Evolutionary conservation across 768 basidiomycete genomes (phyloP).

Genomic region (Leccinellum albellum): DNA sequence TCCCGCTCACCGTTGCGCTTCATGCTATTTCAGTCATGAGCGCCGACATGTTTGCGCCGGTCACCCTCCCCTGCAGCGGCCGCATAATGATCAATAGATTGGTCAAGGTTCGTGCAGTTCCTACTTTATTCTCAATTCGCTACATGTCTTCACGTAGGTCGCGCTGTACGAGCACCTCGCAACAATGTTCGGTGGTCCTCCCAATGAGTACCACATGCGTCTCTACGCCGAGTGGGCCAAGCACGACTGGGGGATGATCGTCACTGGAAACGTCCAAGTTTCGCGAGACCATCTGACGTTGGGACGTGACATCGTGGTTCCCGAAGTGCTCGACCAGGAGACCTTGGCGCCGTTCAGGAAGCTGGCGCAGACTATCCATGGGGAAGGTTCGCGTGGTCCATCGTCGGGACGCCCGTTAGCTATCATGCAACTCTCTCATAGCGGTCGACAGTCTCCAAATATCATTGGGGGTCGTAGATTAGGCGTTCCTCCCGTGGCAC

Average conservation of each 20-base stretch:
- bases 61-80: slow-evolving; percentile 33
- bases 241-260: slow-evolving; percentile 81
- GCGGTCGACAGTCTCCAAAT: slow-evolving; percentile 78
- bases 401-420: slow-evolving; percentile 36
- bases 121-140: not conserved
- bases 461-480: slow-evolving; percentile 64
- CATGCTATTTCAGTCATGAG: slow-evolving; percentile 7
- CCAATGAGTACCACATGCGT: slow-evolving; percentile 56
- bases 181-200: slow-evolving; percentile 60
- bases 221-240: slow-evolving; percentile 76
- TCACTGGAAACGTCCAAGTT: slow-evolving; percentile 85
- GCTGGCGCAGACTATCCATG: slow-evolving; percentile 52
- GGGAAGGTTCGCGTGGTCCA: slow-evolving; percentile 11
- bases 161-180: slow-evolving; percentile 87
- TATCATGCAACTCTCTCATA: slow-evolving; percentile 82
- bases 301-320: slow-evolving; percentile 69
- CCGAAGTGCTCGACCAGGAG: slow-evolving; percentile 39
- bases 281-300: slow-evolving; percentile 57
- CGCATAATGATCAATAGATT: slow-evolving; percentile 44
- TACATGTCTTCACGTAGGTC: slow-evolving; percentile 46
- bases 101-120: slow-evolving; percentile 42
- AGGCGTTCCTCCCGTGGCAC: slow-evolving; percentile 62
- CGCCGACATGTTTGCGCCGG: slow-evolving; percentile 20
- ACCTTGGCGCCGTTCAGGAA: slow-evolving; percentile 47
- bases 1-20: not conserved